Evolutionary conservation across 768 basidiomycete genomes (phyloP), one percentile per base, ranked within the genome.

Genomic region (Nevesoporus exiguus): DNA sequence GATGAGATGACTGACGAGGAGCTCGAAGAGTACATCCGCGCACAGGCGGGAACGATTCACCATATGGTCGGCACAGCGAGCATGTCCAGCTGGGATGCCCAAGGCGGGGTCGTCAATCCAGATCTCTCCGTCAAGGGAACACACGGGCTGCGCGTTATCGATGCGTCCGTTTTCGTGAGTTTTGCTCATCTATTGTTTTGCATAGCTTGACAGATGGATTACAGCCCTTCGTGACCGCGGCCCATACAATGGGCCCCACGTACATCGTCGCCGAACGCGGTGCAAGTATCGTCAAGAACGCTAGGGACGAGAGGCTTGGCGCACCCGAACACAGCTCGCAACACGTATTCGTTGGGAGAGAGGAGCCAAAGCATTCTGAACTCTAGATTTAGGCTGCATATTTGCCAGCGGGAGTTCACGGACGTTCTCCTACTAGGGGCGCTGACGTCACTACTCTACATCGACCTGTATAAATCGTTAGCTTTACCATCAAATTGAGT

Each of bases 361-460:
- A 24, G 4, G 40, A 13, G 7, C 40, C 40, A 24, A 2, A 41
- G 22, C 40, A 25, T 19, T 21, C n/a, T 19, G 37, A 39, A 10
- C 37, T 39, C 2, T 39, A 39, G 19, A 19, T 17, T 37, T 37
- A 8, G 27, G 27, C 8, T 8, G 27, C n/a, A n/a, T n/a, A n/a
- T 29, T 29, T 29, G 8, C 27, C 8, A 8, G 33, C 13, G 14
- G 14, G 33, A 33, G 33, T 33, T 33, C 5, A 11, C 14, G 33
- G 33, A 33, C 33, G 10, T n/a, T 33, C 27, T 29, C 27, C 36
- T 37, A 37, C n/a, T 39, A 39, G 17, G 37, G 37, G 37, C 37
- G n/a, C 4, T 55, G 54, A 54, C 54, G 54, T 55, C 54, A 53
- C 30, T 33, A 29, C 24, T 37, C 15, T 10, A n/a, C 36, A 37